Base-by-base conservation (phyloP, 2,329 filamentous ascomycete species). In the Xylariaceae sp. region DNA sequence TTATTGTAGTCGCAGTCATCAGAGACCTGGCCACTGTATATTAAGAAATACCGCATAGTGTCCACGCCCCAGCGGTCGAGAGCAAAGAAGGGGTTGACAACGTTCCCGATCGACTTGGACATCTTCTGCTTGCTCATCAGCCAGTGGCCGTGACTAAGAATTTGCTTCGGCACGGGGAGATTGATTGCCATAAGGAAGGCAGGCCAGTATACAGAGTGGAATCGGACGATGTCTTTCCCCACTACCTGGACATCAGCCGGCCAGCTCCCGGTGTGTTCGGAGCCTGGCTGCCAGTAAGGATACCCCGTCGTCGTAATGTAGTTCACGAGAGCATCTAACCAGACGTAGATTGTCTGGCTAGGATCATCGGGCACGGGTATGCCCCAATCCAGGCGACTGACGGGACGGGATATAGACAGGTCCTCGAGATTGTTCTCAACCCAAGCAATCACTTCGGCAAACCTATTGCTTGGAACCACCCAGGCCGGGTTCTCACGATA, bases 151-250 rank as follows among this genome's bases (percentile, higher is more conserved):
- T 99, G 94, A 46, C 91, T 91, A 2, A 99, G 77, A 26, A 99
- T 83, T 58, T 86, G 85, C 66, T 86, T 87, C 1, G 94, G 91
- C 1, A 89, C 77, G 1, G 91, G 88, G 4, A 97, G 78, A 45
- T 87, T 86, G 11, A 97, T 77, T 1, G 94, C 93, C 81, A 99
- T 88, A 13, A 99, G 84, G 63, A 99, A 88, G 3, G 94, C 94
- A 0, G 94, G 94, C 94, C 95, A 99, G 77, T 99, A 99, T 41
- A 99, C 87, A 72, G 91, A 93, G 70, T 99, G 95, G 72, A 99
- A 99, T 15, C 92, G 88, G 52, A 96, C 79, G 61, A 99, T 99
- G 70, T 99, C 94, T 73, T 99, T 99, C 42, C 94, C 94, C 50
- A 99, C 87, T 21, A 99, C 85, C 39, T 99, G 94, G 15, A 94